phyloP scores from a whole-genome alignment of 2,329 filamentous ascomycete species.

The Penicillium sp. region DNA sequence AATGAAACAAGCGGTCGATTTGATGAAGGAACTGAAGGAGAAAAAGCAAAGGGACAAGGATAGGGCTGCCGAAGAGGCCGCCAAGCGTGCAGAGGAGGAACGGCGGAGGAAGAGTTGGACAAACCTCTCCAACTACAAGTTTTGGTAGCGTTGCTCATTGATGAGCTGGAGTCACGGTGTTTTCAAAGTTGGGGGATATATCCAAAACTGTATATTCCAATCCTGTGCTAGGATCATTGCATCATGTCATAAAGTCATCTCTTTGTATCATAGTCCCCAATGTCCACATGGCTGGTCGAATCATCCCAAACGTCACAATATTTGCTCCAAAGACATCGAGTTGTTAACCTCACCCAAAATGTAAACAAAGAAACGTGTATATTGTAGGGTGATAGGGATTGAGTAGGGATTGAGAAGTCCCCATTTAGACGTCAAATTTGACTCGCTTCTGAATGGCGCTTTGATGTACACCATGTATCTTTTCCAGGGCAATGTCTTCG shows the following conservation, averaged over 20 bases:
- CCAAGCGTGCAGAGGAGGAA: conserved; percentile 40
- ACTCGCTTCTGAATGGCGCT: conserved; percentile 39
- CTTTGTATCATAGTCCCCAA: conserved; percentile 25
- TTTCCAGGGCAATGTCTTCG: conserved; percentile 27
- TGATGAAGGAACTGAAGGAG: conserved; percentile 70
- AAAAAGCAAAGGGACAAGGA: conserved; percentile 58
- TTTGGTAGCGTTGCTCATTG: conserved; percentile 40
- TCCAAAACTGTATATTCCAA: conserved; percentile 24
- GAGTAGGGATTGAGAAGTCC: not conserved
- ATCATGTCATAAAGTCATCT: conserved; percentile 25
- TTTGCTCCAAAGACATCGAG: conserved; percentile 4
- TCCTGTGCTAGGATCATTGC: conserved; percentile 11
- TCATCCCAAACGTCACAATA: conserved; percentile 2
- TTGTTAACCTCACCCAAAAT: not conserved
- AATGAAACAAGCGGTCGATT: conserved; percentile 81
- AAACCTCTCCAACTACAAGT: conserved; percentile 46
- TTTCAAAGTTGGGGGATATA: conserved; percentile 17
- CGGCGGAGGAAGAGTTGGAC: conserved; percentile 44
- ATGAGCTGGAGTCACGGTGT: conserved; percentile 34
- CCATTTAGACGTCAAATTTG: conserved; percentile 38
- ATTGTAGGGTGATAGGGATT: not conserved
- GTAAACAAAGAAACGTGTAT: not conserved
- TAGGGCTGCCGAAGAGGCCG: conserved; percentile 36
- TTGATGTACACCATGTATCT: conserved; percentile 27
- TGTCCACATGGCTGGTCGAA: conserved; percentile 14